Conservation (phyloP, 768 basidiomycete species). For the Pisolithus tinctorius region DNA sequence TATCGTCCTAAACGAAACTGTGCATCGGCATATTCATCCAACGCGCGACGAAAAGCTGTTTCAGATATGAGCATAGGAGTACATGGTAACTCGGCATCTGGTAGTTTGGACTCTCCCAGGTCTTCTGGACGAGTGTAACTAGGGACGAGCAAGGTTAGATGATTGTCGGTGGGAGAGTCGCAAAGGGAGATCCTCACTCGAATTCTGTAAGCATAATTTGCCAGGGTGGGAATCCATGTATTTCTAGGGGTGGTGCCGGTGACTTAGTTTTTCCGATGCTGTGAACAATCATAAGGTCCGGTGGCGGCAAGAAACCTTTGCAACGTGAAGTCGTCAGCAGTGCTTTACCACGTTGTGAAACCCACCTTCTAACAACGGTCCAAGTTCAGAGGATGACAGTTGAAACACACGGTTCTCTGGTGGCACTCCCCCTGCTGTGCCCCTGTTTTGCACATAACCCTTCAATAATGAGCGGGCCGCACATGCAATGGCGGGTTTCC, state of each 20-base stretch:
- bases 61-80: conserved; percentile 37
- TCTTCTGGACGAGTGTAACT: conserved; percentile 20
- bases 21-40: conserved; percentile 67
- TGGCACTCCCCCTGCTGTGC: not conserved
- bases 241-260: conserved; percentile 46
- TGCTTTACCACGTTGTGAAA: not conserved
- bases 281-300: conserved; percentile 76
- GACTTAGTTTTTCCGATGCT: conserved; percentile 36
- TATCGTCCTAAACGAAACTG: conserved; percentile 79
- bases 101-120: not conserved
- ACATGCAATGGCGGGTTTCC: conserved; percentile 61
- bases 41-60: conserved; percentile 54
- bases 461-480: conserved; percentile 41
- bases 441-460: conserved; percentile 7
- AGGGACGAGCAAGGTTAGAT: not conserved
- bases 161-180: conserved; percentile 1
- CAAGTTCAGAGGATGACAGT: conserved; percentile 41
- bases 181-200: conserved; percentile 41
- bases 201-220: conserved; percentile 79
- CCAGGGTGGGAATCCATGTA: conserved; percentile 81
- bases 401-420: conserved; percentile 16
- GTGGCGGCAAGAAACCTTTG: conserved; percentile 50
- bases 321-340: conserved; percentile 27
- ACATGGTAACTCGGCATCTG: not conserved
- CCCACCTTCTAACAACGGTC: conserved; percentile 55